Evolutionary conservation across 208 protist species (phyloP).

Genomic region (Leishmania braziliensis): DNA sequence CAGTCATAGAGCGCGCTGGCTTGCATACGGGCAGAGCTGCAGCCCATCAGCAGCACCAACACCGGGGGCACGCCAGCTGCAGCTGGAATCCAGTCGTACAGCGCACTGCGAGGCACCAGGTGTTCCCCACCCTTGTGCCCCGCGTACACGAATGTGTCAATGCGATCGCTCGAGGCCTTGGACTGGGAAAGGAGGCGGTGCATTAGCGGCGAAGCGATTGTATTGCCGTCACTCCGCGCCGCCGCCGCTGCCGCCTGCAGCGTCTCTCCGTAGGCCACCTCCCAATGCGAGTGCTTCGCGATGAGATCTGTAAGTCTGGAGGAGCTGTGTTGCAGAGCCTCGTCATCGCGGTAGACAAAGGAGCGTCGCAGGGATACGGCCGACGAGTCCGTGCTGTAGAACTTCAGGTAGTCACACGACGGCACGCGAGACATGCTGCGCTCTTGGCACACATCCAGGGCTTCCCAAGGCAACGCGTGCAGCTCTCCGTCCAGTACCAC

Average conservation of each 20-base stretch:
- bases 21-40: slow-evolving; percentile 66
- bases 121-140: slow-evolving; percentile 71
- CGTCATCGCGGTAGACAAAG: slow-evolving; percentile 36
- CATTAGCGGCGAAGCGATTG: slow-evolving; percentile 16
- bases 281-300: slow-evolving; percentile 26
- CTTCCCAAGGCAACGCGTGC: slow-evolving; percentile 69
- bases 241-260: slow-evolving; percentile 5
- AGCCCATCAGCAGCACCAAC: slow-evolving; percentile 79
- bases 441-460: slow-evolving; percentile 42
- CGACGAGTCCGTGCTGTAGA: not conserved
- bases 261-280: slow-evolving; percentile 27
- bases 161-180: slow-evolving; percentile 5
- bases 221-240: not conserved
- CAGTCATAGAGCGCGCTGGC: slow-evolving; percentile 39
- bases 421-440: slow-evolving; percentile 58
- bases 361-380: slow-evolving; percentile 18
- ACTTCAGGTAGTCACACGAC: slow-evolving; percentile 20
- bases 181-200: slow-evolving; percentile 11
- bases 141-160: slow-evolving; percentile 63
- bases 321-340: slow-evolving; percentile 12
- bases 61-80: not conserved
- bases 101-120: slow-evolving; percentile 33
- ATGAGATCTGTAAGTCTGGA: slow-evolving; percentile 17
- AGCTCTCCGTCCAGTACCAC: slow-evolving; percentile 53
- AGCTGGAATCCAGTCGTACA: slow-evolving; percentile 60